Conservation (phyloP, 2,329 filamentous ascomycete species). For the Venturia oleaginea region DNA sequence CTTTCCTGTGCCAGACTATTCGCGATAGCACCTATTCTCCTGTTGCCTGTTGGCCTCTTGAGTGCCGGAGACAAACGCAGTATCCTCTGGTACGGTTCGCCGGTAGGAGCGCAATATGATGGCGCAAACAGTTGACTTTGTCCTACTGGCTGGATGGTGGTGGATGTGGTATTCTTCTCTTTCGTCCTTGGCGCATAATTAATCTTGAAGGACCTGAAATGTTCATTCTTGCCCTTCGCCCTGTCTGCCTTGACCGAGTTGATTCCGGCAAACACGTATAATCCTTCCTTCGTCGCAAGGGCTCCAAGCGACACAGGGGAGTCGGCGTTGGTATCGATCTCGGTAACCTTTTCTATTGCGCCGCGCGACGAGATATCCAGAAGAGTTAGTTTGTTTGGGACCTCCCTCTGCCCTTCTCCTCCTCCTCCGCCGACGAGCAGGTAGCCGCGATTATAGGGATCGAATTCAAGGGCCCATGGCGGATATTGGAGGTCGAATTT, state of each 20-base stretch:
- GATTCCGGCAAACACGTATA: constrained; percentile 61
- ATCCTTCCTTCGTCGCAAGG: constrained; percentile 48
- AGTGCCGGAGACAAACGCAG: constrained; percentile 47
- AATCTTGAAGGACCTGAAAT: constrained; percentile 69
- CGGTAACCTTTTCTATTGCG: constrained; percentile 53
- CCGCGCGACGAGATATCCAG: constrained; percentile 62
- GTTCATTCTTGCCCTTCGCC: constrained; percentile 68
- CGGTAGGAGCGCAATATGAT: constrained; percentile 35
- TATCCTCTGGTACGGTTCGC: constrained; percentile 49
- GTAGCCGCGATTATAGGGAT: constrained; percentile 65
- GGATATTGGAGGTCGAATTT: constrained; percentile 70
- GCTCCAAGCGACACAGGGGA: constrained; percentile 76
- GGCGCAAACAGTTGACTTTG: constrained; percentile 44
- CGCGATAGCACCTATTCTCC: constrained; percentile 66
- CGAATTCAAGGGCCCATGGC: constrained; percentile 80
- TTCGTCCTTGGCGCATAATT: constrained; percentile 37
- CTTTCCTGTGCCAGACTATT: constrained; percentile 64
- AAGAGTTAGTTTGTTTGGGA: constrained; percentile 44
- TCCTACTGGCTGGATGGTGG: constrained; percentile 37
- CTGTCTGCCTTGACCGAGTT: constrained; percentile 70
- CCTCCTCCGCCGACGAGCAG: constrained; percentile 82
- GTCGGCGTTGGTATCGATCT: constrained; percentile 80
- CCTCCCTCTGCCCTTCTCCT: constrained; percentile 53
- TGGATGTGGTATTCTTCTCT: constrained; percentile 24
- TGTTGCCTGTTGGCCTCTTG: constrained; percentile 33